Conservation (phyloP, 2,329 filamentous ascomycete genomes). For the Cercospora sp. region DNA sequence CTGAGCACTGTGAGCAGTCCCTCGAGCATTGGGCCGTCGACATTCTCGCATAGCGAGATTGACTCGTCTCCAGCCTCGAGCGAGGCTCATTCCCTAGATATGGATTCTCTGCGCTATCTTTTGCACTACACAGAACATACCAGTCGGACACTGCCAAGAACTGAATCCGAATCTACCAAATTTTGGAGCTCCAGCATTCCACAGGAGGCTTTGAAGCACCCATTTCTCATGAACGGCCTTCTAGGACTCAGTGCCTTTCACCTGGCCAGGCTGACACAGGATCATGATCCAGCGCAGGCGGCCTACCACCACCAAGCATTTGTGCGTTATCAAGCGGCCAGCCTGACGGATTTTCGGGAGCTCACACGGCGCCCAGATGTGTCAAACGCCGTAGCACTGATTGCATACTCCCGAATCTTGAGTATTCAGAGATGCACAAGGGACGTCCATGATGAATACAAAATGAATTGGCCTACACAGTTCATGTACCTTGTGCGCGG, state of each 20-base stretch:
- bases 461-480: conserved; percentile 7
- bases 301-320: conserved; percentile 15
- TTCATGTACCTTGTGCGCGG: conserved; percentile 20
- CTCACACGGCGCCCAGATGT: conserved; percentile 14
- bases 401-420: conserved; percentile 17
- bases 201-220: conserved; percentile 19
- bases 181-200: conserved; percentile 16
- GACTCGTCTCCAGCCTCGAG: not conserved
- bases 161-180: conserved; percentile 11
- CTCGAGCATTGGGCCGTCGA: not conserved
- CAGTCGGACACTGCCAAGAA: conserved; percentile 9
- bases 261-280: conserved; percentile 1
- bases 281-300: conserved; percentile 4
- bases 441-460: conserved; percentile 3
- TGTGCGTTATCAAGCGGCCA: conserved; percentile 14
- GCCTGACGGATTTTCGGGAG: conserved; percentile 18
- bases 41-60: not conserved
- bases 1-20: conserved; percentile 13
- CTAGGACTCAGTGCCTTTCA: conserved; percentile 19
- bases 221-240: conserved; percentile 22
- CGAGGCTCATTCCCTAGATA: conserved; percentile 6
- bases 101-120: conserved; percentile 20
- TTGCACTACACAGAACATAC: conserved; percentile 15
- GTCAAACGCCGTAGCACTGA: conserved; percentile 20
- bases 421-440: conserved; percentile 17